These are phyloP conservation scores for Rhododendron ovatum DNA, from an alignment of 148 eudicot genomes.

Conservation along the genomic window DNA sequence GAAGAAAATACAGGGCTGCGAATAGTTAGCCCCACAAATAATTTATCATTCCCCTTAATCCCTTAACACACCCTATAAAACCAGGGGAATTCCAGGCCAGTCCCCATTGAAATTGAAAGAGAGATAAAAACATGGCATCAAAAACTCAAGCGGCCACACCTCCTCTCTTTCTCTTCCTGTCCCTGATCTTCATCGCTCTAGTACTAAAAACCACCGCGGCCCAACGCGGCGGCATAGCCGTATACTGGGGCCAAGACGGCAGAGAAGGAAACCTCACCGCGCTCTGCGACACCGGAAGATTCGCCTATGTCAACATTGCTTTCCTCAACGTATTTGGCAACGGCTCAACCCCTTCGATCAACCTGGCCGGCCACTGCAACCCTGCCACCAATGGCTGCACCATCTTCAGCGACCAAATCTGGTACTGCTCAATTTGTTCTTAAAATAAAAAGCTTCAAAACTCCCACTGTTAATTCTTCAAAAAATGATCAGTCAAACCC, in stretches of 20 bases:
- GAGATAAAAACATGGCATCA: background rate
- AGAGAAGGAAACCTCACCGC: constrained; percentile 46
- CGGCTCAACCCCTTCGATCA: constrained; percentile 50
- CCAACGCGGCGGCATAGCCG: constrained; percentile 38
- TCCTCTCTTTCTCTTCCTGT: constrained; percentile 9
- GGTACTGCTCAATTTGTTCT: background rate
- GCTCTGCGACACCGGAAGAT: constrained; percentile 58
- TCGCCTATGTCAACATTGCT: constrained; percentile 44
- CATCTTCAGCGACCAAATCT: constrained; percentile 16
- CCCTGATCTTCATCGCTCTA: background rate
- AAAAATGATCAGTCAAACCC: too few relatives aligned
- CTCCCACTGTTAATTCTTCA: too few relatives aligned
- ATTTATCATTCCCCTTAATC: background rate
- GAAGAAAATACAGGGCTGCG: too few relatives aligned
- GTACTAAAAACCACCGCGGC: constrained; percentile 1
- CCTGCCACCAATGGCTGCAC: constrained; percentile 40
- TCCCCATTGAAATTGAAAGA: background rate
- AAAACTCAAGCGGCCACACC: background rate
- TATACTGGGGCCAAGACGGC: constrained; percentile 78
- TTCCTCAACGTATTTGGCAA: constrained; percentile 54
- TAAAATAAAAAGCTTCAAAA: too few relatives aligned
- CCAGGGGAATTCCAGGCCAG: background rate
- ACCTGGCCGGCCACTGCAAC: constrained; percentile 73
- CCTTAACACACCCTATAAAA: background rate
- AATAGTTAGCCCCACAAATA: too few relatives aligned